phyloP scores from a whole-genome alignment of 495 filamentous ascomycete species.

The Bryoglossum gracile region DNA sequence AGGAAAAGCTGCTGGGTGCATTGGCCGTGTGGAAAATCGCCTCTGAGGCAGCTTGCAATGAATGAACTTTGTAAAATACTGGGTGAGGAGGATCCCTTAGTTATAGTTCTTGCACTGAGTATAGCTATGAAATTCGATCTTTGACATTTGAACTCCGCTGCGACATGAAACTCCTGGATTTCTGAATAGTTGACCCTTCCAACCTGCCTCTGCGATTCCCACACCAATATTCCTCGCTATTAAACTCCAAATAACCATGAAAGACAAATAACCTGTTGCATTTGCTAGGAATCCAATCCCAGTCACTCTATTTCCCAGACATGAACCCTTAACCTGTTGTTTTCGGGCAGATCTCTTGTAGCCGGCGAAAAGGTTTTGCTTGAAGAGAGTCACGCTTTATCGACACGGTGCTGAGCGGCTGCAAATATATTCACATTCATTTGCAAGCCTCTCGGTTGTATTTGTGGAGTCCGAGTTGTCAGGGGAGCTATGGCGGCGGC shows the following conservation, averaged over 20 bases:
- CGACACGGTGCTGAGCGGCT: not conserved
- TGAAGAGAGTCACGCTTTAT: not conserved
- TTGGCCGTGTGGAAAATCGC: not conserved
- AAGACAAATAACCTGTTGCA: no score
- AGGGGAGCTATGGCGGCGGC: not conserved
- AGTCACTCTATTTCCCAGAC: no score
- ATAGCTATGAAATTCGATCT: not conserved
- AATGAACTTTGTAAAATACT: not conserved
- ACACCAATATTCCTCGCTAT: no score
- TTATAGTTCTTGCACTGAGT: not conserved
- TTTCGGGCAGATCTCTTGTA: not conserved
- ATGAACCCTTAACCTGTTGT: not conserved
- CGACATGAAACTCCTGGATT: no score
- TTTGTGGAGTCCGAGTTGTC: not conserved
- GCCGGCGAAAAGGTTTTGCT: not conserved
- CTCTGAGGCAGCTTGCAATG: not conserved
- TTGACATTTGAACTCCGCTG: not conserved
- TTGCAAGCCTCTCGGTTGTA: not conserved
- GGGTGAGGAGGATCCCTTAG: not conserved
- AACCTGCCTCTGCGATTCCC: no score
- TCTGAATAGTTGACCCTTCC: no score
- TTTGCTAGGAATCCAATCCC: no score
- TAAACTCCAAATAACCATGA: no score
- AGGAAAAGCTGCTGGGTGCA: conserved; percentile 1
- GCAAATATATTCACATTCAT: not conserved